A percentile compares a stretch with the other conserved stretches of the same genome.
phyloP scores from a whole-genome alignment of 495 filamentous ascomycete genomes.

The Cercophora newfieldiana region DNA sequence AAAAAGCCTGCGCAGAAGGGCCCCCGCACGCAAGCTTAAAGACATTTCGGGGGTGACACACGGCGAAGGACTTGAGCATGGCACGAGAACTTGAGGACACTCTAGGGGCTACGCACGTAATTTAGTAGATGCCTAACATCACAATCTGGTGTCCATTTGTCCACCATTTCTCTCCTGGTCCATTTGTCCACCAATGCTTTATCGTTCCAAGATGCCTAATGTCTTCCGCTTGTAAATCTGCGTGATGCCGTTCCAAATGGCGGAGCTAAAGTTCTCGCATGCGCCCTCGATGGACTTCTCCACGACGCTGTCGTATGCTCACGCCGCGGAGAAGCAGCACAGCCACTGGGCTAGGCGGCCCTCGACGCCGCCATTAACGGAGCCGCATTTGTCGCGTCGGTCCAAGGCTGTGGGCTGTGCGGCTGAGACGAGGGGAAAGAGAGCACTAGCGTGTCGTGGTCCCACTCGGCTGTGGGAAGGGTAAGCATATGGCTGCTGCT shows the following conservation, averaged over 20 bases:
- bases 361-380: neutral
- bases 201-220: too few relatives aligned
- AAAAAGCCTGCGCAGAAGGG: constrained; percentile 14
- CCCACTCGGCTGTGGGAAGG: constrained; percentile 5
- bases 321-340: neutral
- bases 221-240: too few relatives aligned
- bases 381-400: neutral
- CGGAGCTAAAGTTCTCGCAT: neutral
- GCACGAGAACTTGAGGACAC: constrained; percentile 12
- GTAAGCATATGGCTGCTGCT: constrained; percentile 3
- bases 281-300: neutral
- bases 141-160: too few relatives aligned
- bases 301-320: neutral
- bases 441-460: neutral
- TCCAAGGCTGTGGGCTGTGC: neutral
- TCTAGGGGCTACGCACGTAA: constrained; percentile 11
- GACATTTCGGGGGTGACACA: constrained; percentile 14
- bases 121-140: too few relatives aligned
- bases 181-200: too few relatives aligned
- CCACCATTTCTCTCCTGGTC: too few relatives aligned
- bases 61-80: constrained; percentile 15
- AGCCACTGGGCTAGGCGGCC: neutral
- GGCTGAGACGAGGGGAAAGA: constrained; percentile 3
- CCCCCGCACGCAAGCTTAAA: constrained; percentile 12
- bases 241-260: constrained; percentile 5